These are phyloP conservation scores for Aureobasidium musti DNA, from an alignment of 2,329 filamentous ascomycete species.

Conservation along the genomic window DNA sequence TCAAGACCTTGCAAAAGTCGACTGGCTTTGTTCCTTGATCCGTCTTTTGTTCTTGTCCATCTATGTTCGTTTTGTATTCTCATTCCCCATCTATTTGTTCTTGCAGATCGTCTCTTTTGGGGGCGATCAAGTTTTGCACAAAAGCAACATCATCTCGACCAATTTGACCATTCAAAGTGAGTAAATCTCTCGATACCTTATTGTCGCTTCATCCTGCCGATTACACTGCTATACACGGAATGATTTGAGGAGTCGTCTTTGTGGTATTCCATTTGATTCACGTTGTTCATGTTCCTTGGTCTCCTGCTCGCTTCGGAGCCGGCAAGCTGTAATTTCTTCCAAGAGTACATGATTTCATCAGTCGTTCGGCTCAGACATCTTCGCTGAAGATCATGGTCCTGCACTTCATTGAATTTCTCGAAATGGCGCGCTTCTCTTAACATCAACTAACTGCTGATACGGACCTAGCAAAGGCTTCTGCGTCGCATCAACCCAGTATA, in stretches of 20 bases:
- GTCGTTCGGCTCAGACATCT: not conserved
- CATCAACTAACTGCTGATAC: not conserved
- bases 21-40: constrained; percentile 9
- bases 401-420: not conserved
- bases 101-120: not conserved
- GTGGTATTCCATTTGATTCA: not conserved
- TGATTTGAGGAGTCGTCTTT: not conserved
- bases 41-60: not conserved
- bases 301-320: constrained; percentile 9
- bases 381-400: not conserved
- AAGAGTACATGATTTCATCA: not conserved
- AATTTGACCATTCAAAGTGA: constrained; percentile 17
- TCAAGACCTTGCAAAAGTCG: constrained; percentile 21
- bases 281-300: not conserved
- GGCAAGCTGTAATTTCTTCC: constrained; percentile 13
- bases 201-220: not conserved
- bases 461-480: not conserved
- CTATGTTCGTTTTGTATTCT: not conserved
- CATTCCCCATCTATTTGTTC: not conserved
- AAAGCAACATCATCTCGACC: constrained; percentile 27
- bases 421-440: not conserved
- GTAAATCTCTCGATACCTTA: not conserved
- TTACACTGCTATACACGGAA: not conserved
- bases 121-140: constrained; percentile 29
- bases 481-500: not conserved